Base-by-base conservation (phyloP, 768 basidiomycete genomes). In the Mycena latifolia region DNA sequence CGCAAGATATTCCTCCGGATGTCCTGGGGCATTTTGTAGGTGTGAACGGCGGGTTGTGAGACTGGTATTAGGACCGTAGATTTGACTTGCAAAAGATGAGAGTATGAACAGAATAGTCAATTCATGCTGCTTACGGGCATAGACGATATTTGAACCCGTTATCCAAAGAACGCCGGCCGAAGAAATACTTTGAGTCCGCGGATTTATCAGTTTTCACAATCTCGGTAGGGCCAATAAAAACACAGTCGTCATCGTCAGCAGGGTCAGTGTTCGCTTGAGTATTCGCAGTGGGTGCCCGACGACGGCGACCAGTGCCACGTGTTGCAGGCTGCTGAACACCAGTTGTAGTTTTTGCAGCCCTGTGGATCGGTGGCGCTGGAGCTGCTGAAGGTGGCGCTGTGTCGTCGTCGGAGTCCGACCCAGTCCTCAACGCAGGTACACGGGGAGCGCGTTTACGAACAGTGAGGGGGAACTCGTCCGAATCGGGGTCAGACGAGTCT, bases 71-170 rank as follows among this genome's bases (percentile, higher is more conserved):
- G 41, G 5, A 24, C 39, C 39, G 31, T 61, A 53, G 18, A 31
- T 41, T 61, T 61, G 50, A 20, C 60, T 61, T 50, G 52, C 37
- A n/a, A 41, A 61, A 52, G 3, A 37, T 9, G 37, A 24, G 59
- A 31, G 48, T 39, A 28, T 41, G n/a, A n/a, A n/a, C n/a, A n/a
- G n/a, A n/a, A n/a, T n/a, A n/a, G n/a, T n/a, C n/a, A n/a, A n/a
- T n/a, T 52, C 39, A 41, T 27, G n/a, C 20, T n/a, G n/a, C n/a
- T n/a, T n/a, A 61, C 52, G 41, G 52, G 60, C 51, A 61, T 45
- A 61, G 60, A 31, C 51, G 37, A 14, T 50, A 61, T 53, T 61
- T 61, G 20, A 61, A 61, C 24, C 59, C 48, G 17, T 61, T 61
- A 27, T 61, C 51, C n/a, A n/a, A n/a, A n/a, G n/a, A n/a, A n/a